phyloP scores from a whole-genome alignment of 1,139 yeast species.

The Diutina rugosa region DNA sequence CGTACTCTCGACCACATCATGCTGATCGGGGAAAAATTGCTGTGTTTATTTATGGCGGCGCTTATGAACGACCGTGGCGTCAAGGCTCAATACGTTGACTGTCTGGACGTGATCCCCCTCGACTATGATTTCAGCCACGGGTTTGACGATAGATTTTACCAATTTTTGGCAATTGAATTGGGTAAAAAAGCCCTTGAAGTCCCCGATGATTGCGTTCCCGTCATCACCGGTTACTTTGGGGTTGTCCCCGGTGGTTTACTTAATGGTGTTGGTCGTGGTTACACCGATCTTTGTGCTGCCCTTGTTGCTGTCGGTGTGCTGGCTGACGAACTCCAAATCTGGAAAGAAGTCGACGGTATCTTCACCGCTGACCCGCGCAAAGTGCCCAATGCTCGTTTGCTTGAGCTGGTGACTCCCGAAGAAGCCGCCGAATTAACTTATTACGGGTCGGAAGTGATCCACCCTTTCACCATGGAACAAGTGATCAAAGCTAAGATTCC shows the following conservation, averaged over 20 bases:
- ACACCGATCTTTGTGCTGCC: slow-evolving; percentile 96
- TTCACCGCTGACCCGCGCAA: slow-evolving; percentile 97
- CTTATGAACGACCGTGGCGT: slow-evolving; percentile 73
- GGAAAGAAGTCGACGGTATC: slow-evolving; percentile 99
- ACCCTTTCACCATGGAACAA: slow-evolving; percentile 98
- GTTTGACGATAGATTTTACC: slow-evolving; percentile 60
- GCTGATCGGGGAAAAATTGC: slow-evolving; percentile 88
- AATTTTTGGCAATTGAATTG: slow-evolving; percentile 44
- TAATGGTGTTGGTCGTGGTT: slow-evolving; percentile 91
- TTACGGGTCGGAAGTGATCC: slow-evolving; percentile 95
- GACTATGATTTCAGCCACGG: slow-evolving; percentile 40
- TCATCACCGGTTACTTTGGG: slow-evolving; percentile 92
- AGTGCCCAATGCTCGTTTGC: slow-evolving; percentile 77
- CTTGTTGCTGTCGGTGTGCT: slow-evolving; percentile 82
- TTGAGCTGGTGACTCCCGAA: slow-evolving; percentile 88
- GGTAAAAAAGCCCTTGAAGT: slow-evolving; percentile 39
- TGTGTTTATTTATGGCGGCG: slow-evolving; percentile 81
- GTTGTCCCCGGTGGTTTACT: slow-evolving; percentile 87
- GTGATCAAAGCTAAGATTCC: slow-evolving; percentile 94
- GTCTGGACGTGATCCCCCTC: slow-evolving; percentile 56
- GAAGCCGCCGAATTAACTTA: slow-evolving; percentile 97
- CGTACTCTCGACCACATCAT: slow-evolving; percentile 82
- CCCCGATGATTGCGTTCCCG: slow-evolving; percentile 55
- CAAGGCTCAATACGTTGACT: slow-evolving; percentile 65
- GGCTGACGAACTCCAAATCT: slow-evolving; percentile 90